Conservation (phyloP, 2,329 filamentous ascomycete genomes). For the Cadophora gregata region DNA sequence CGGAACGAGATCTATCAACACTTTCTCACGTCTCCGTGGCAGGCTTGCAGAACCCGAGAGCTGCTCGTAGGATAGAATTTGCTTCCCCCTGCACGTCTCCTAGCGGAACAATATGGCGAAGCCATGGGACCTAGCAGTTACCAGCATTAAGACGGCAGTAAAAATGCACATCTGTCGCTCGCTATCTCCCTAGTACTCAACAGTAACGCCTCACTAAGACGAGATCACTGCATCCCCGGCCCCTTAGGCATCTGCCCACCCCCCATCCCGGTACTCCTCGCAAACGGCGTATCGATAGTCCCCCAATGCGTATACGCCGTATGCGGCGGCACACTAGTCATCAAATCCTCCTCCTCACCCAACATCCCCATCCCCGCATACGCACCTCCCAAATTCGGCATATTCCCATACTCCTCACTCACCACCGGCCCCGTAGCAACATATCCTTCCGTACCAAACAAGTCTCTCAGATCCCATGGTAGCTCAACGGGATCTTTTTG, state of each 20-base stretch:
- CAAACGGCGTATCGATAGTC: conserved; percentile 35
- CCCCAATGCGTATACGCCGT: conserved; percentile 38
- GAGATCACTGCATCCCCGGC: conserved; percentile 15
- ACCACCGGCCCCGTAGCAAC: conserved; percentile 20
- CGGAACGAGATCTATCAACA: too few relatives aligned
- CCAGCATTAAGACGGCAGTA: too few relatives aligned
- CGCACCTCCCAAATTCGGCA: conserved; percentile 24
- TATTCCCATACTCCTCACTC: conserved; percentile 6
- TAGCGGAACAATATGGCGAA: too few relatives aligned
- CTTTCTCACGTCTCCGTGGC: too few relatives aligned
- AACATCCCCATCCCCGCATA: conserved; percentile 26
- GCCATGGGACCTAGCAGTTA: too few relatives aligned
- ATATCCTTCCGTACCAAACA: conserved; percentile 38
- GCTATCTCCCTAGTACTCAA: too few relatives aligned
- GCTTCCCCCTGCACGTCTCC: too few relatives aligned
- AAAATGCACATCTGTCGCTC: too few relatives aligned
- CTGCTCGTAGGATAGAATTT: too few relatives aligned
- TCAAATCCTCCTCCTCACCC: conserved; percentile 27
- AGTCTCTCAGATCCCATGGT: conserved; percentile 38
- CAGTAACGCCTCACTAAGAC: too few relatives aligned
- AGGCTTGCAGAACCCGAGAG: too few relatives aligned
- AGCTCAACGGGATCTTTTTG: conserved; percentile 37
- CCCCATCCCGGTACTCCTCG: conserved; percentile 18
- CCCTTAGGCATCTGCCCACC: conserved; percentile 17
- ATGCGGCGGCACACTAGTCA: conserved; percentile 30